Conservation (phyloP, 805 yeast genomes). For the Schwanniomyces yamadae region DNA sequence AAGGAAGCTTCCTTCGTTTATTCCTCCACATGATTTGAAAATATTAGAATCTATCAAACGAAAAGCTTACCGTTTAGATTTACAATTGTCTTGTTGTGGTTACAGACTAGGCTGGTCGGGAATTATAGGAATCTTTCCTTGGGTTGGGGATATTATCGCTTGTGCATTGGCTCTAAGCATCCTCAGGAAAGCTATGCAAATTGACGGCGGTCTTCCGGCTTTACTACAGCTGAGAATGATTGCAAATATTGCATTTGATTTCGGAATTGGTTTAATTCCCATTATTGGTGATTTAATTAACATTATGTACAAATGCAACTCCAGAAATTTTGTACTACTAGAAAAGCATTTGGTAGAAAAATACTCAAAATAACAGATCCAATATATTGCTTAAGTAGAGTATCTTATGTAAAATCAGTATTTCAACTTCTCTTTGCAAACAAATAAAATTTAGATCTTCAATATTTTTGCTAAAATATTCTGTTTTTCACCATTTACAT, state of each 20-base stretch:
- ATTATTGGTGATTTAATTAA: constrained; percentile 70
- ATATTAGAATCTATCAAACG: constrained; percentile 35
- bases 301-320: constrained; percentile 73
- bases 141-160: constrained; percentile 39
- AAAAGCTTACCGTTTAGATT: constrained; percentile 38
- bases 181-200: constrained; percentile 28
- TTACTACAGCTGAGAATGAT: constrained; percentile 32
- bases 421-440: no score
- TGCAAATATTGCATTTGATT: constrained; percentile 40
- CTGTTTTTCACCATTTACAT: no score
- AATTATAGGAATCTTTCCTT: constrained; percentile 40
- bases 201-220: constrained; percentile 40
- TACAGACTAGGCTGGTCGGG: constrained; percentile 44
- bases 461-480: no score
- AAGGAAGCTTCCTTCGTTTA: constrained; percentile 36
- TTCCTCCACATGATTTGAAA: constrained; percentile 32
- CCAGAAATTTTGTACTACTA: constrained; percentile 63
- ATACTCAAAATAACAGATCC: constrained; percentile 16
- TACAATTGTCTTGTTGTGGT: constrained; percentile 41
- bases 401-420: no score
- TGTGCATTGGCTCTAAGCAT: constrained; percentile 29
- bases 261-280: constrained; percentile 55
- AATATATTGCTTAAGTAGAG: no score
- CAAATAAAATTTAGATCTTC: no score
- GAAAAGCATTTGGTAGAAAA: constrained; percentile 37